Evolutionary conservation across 2,329 filamentous ascomycete genomes (phyloP), one percentile per base, ranked within the genome.

Genomic region (Lachnellula willkommii): DNA sequence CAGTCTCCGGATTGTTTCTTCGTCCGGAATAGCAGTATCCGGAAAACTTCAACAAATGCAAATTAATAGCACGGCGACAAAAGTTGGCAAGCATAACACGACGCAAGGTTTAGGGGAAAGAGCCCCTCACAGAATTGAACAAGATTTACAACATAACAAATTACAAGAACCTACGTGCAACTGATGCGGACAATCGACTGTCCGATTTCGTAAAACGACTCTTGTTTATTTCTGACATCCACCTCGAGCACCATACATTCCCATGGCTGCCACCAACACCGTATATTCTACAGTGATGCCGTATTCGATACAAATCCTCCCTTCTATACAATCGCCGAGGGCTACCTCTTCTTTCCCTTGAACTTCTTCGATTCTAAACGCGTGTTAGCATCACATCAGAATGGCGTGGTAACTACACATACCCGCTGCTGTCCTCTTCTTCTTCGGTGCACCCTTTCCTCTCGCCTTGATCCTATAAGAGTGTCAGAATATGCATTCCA

Each of bases 381-480:
- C 2, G 15, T 7, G 37, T 65, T 52, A 61, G 63, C 39, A 53
- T 24, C 47, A 37, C n/a, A n/a, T 40, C 45, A 36, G 2, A 35
- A 5, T 37, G 37, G 5, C 6, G 12, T 42, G 35, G 35, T 20
- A 42, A 17, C 2, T 20, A 20, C 11, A 59, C 67, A 65, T 72
- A 71, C 71, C 68, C 60, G 66, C 71, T 69, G 71, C 56, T n/a
- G 79, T 84, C 69, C 79, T 85, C 80, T 94, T 95, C 83, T 95
- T 96, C 82, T 95, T 88, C 7, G 93, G 91, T 46, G 87, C 83
- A 54, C 87, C 87, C 79, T 97, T 96, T 63, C 91, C 92, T 76
- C 91, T 85, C 32, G 81, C 74, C 72, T 90, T 92, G 66, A 87
- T 75, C 66, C 87, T 90, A 66, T 61, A 59, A 64, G 75, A 69